Evolutionary conservation across 2,329 filamentous ascomycete genomes (phyloP), one percentile per base, ranked within the genome.

Genomic region (Aspergillus tanneri): DNA sequence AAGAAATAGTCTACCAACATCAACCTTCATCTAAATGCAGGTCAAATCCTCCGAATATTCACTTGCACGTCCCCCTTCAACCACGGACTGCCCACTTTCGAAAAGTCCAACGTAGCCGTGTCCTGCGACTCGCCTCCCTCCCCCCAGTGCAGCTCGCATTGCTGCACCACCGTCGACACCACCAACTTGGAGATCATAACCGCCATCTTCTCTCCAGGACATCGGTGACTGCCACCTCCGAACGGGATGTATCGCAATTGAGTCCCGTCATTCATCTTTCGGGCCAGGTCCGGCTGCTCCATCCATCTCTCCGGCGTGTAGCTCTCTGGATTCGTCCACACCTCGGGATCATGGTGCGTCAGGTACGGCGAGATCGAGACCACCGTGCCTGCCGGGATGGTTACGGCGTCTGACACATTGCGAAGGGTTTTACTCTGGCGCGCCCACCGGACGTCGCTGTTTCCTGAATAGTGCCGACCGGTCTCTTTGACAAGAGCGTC

Each of bases 71-170:
- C 43, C 9, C 43, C 34, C 23, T 25, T 24, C 32, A 45, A 27
- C 43, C 43, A 45, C 8, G 43, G 43, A 28, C 43, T 45, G n/a
- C 43, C 43, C n/a, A 45, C 43, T 37, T 45, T 45, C 2, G 30
- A 35, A 28, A 45, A 45, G 18, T 45, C 43, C 32, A 45, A 14
- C n/a, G 11, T 12, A 10, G 40, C 7, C 2, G 30, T 32, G 16
- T 43, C 40, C 19, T 43, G 18, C 14, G 40, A n/a, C 27, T 19
- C 14, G 2, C 40, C 40, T 3, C 22, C 18, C 10, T 10, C 3
- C 5, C 40, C 40, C 40, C 19, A 43, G 19, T 43, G 24, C 7
- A 43, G 22, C 11, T 43, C 40, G 18, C 30, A 43, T 16, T 43
- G 19, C 10, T 43, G 12, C 11, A 43, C 27, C 14, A 43, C 8